Evolutionary conservation across 2,329 filamentous ascomycete genomes (phyloP).

Genomic region (Thelonectria rubi): DNA sequence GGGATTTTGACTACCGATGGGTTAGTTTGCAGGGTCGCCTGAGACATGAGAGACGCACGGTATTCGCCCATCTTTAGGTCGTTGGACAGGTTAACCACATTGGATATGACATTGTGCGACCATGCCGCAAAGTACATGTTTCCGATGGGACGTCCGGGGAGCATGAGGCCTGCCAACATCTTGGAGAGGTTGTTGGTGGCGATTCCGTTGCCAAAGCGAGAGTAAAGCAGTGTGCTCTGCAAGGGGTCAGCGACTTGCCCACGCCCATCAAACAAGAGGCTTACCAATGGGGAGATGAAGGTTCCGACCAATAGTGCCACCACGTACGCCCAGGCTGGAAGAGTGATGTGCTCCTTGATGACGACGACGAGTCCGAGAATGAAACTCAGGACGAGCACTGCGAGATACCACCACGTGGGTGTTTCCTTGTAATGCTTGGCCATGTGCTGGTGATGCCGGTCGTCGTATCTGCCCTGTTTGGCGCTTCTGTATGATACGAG

Average conservation of each 20-base stretch:
- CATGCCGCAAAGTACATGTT: slow-evolving; percentile 68
- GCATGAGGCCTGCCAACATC: slow-evolving; percentile 61
- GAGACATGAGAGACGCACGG: slow-evolving; percentile 46
- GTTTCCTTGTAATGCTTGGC: slow-evolving; percentile 61
- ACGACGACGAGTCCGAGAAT: slow-evolving; percentile 58
- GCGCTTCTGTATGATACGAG: slow-evolving; percentile 57
- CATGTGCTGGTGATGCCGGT: slow-evolving; percentile 64
- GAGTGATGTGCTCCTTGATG: slow-evolving; percentile 55
- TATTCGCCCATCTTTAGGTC: slow-evolving; percentile 69
- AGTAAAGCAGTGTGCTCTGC: slow-evolving; percentile 61
- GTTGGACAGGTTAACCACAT: slow-evolving; percentile 59
- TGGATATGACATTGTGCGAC: slow-evolving; percentile 65
- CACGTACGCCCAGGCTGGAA: slow-evolving; percentile 59
- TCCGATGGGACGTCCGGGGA: slow-evolving; percentile 61
- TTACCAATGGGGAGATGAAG: slow-evolving; percentile 61
- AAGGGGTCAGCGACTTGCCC: not conserved
- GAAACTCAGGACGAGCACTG: slow-evolving; percentile 54
- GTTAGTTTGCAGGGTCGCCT: slow-evolving; percentile 29
- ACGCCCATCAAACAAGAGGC: slow-evolving; percentile 8
- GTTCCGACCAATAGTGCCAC: slow-evolving; percentile 54
- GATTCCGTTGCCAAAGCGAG: slow-evolving; percentile 64
- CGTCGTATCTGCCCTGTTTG: slow-evolving; percentile 53
- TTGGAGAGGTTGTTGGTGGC: slow-evolving; percentile 67
- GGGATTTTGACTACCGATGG: slow-evolving; percentile 60
- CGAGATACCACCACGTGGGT: slow-evolving; percentile 58